Percentiles rank a stretch among this genome's conserved stretches.
These are phyloP conservation scores for Hypocrella siamensis DNA, from an alignment of 2,329 filamentous ascomycete genomes.

Conservation along the genomic window DNA sequence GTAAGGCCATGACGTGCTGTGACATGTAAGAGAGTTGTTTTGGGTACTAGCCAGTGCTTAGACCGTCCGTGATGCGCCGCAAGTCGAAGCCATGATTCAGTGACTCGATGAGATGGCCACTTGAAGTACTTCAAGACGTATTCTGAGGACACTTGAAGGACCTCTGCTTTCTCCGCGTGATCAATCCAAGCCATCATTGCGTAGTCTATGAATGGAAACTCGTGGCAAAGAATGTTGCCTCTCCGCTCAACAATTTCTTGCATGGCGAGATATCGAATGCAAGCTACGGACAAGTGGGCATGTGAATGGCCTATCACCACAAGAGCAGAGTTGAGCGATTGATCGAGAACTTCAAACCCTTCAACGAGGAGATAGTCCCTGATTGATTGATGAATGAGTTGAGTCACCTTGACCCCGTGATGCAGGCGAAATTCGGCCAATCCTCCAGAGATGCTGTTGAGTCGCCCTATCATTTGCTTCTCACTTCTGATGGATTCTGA, in stretches of 20 bases:
- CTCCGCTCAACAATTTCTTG: not conserved
- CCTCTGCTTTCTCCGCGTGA: not conserved
- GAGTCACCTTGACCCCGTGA: not conserved
- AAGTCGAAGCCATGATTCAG: not conserved
- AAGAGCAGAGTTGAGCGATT: not conserved
- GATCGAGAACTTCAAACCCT: not conserved
- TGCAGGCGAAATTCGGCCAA: not conserved
- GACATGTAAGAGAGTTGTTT: not conserved
- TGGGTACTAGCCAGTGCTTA: not conserved
- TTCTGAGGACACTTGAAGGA: not conserved
- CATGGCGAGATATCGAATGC: not conserved
- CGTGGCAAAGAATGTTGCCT: not conserved
- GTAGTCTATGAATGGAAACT: not conserved
- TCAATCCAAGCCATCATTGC: not conserved
- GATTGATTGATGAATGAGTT: not conserved
- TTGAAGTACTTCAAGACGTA: not conserved
- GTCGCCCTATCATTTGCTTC: not conserved
- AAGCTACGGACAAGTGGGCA: not conserved
- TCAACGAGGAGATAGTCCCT: not conserved
- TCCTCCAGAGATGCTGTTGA: not conserved
- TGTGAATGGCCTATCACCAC: not conserved
- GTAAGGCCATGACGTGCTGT: not conserved
- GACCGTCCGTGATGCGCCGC: not conserved
- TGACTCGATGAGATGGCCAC: not conserved
- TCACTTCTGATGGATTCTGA: not conserved